phyloP scores from a whole-genome alignment of 371 early-diverging fungal species.

The Coemansia sp. region DNA sequence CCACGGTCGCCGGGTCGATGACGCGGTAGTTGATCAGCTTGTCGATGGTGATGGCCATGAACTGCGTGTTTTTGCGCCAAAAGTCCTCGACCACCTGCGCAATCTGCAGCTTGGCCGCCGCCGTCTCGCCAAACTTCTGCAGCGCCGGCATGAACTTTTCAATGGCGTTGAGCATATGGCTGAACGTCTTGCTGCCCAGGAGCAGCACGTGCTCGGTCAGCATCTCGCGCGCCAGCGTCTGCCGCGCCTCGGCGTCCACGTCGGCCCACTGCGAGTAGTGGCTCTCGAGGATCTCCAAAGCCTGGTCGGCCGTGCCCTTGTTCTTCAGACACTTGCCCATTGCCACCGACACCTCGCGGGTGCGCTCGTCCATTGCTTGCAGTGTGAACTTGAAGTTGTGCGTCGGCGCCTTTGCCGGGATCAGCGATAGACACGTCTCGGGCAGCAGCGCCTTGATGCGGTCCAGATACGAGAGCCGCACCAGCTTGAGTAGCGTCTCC shows the following conservation, averaged over 20 bases:
- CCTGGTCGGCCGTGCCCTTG: slow-evolving; percentile 65
- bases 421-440: slow-evolving; percentile 58
- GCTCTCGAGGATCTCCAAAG: slow-evolving; percentile 56
- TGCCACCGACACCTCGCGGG: slow-evolving; percentile 59
- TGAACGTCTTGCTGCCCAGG: slow-evolving; percentile 89
- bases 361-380: slow-evolving; percentile 50
- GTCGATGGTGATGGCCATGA: slow-evolving; percentile 84
- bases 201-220: slow-evolving; percentile 79
- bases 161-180: slow-evolving; percentile 85
- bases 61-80: slow-evolving; percentile 81
- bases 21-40: slow-evolving; percentile 92
- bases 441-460: slow-evolving; percentile 78
- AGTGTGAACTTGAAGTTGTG: slow-evolving; percentile 68
- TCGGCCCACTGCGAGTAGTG: slow-evolving; percentile 51
- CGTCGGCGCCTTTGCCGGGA: slow-evolving; percentile 67
- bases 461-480: slow-evolving; percentile 84
- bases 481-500: slow-evolving; percentile 78
- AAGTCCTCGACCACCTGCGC: slow-evolving; percentile 75
- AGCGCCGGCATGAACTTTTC: slow-evolving; percentile 64
- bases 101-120: slow-evolving; percentile 58
- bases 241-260: slow-evolving; percentile 55
- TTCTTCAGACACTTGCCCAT: slow-evolving; percentile 61
- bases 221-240: slow-evolving; percentile 61
- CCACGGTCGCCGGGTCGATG: slow-evolving; percentile 76
- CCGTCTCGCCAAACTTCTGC: slow-evolving; percentile 38